A percentile compares a stretch with the other conserved stretches of the same genome.
These are phyloP conservation scores for Penicillium cinerascens DNA, from an alignment of 495 filamentous ascomycete genomes.

Conservation along the genomic window DNA sequence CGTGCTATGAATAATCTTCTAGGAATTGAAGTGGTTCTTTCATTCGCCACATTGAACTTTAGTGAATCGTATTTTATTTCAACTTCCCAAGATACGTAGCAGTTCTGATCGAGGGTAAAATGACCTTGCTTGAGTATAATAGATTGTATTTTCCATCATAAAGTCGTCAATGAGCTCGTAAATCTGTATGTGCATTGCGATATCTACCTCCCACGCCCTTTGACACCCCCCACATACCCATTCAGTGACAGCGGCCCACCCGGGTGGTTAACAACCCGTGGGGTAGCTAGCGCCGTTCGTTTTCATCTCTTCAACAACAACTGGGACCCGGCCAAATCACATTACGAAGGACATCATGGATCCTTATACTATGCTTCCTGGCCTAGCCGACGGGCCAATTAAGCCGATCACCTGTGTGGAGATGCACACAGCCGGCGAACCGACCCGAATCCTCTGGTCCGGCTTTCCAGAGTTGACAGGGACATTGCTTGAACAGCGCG, in stretches of 20 bases:
- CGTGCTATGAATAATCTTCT: constrained; percentile 11
- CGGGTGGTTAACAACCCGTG: not conserved
- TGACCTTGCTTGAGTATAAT: not conserved
- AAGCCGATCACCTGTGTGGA: constrained; percentile 16
- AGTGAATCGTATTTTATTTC: not conserved
- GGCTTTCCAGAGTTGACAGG: constrained; percentile 16
- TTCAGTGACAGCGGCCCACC: not conserved
- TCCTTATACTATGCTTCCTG: not conserved
- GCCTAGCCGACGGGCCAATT: not conserved
- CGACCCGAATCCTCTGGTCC: constrained; percentile 18
- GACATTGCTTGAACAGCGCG: constrained; percentile 19
- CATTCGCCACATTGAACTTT: not conserved
- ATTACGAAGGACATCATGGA: not conserved
- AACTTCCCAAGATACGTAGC: not conserved
- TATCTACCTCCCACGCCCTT: not conserved
- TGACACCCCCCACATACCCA: not conserved
- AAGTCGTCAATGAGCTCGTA: not conserved
- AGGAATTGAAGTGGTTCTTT: not conserved
- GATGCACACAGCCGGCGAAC: constrained; percentile 27
- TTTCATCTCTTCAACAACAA: not conserved
- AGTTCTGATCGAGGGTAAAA: not conserved
- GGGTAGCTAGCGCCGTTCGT: not conserved
- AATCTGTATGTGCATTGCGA: not conserved
- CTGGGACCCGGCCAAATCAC: not conserved
- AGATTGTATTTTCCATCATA: not conserved